Evolutionary conservation across 805 yeast species (phyloP), one percentile per base, ranked within the genome.

Genomic region (Torulaspora delbrueckii): DNA sequence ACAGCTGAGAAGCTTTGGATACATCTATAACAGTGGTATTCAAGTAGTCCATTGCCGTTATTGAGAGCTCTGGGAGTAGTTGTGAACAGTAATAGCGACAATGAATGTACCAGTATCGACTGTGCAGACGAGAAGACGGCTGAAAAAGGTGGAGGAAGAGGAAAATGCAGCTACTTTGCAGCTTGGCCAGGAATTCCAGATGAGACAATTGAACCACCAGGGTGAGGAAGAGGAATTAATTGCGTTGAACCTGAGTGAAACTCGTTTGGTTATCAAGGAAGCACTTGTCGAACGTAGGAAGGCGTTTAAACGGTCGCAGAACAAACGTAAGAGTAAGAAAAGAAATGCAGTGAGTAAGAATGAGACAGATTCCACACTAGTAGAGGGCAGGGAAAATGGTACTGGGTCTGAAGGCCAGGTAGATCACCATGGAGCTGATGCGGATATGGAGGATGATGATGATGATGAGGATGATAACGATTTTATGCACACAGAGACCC

Each of bases 61-160:
- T 26, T 26, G 13, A 26, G 30, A 10, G 30, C 10, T 12, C 8
- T 9, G n/a, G 18, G n/a, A 16, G 23, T 24, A 22, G 12, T 13
- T 25, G n/a, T 5, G 13, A 31, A 10, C 6, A 8, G 30, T 39
- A n/a, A 9, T 13, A 32, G 32, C 3, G 25, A 45, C 28, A 10
- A 88, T 89, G 96, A 89, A 89, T 65, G 81, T 87, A 32, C 85
- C 96, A 30, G 86, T 95, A 31, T 86, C 96, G 42, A 86, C 96
- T 3, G 77, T 87, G 40, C 91, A 90, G 23, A 86, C 85, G 37
- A 81, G 95, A 70, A 79, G 96, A 66, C 78, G 82, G 42, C 71
- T 68, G 33, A 77, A 73, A 47, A 82, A 81, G 47, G 75, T 79
- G 35, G 90, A 82, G 47, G 96, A 86, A 53, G 97, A 90, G 59